Percentiles rank a stretch among this genome's conserved stretches.
phyloP scores from a whole-genome alignment of 108 stramenopile genomes.

The Aurantiochytrium sp. region DNA sequence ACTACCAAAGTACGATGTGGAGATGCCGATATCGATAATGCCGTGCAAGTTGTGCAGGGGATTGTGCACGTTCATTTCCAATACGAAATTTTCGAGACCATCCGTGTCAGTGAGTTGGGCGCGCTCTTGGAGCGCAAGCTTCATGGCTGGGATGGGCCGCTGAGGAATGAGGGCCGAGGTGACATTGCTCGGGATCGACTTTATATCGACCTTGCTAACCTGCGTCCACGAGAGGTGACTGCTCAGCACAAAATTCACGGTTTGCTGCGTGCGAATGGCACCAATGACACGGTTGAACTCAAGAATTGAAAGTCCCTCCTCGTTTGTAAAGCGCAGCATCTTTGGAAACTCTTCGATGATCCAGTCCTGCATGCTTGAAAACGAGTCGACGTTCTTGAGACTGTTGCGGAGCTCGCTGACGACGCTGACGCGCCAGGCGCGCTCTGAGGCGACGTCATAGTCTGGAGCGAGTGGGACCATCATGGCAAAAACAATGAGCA shows the following conservation, averaged over 20 bases:
- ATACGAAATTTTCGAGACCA: neutral
- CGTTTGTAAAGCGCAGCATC: neutral
- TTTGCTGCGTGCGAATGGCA: neutral
- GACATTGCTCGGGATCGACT: too few species aligned
- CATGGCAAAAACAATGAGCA: neutral
- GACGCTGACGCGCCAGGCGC: neutral
- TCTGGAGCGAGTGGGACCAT: neutral
- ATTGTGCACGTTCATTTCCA: constrained; percentile 8
- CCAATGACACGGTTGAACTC: neutral
- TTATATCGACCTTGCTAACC: too few species aligned
- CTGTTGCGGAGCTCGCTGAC: neutral
- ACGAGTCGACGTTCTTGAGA: neutral
- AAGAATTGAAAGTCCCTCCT: neutral
- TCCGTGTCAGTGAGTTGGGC: neutral
- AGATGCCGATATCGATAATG: neutral
- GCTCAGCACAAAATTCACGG: too few species aligned
- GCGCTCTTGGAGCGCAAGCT: neutral
- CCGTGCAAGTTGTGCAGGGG: neutral
- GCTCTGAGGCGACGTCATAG: neutral
- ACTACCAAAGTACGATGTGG: neutral
- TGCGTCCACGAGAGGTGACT: too few species aligned
- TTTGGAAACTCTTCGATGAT: neutral
- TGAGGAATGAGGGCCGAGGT: neutral
- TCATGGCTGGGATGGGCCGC: neutral
- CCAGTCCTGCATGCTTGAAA: neutral